A percentile compares a stretch with the other conserved stretches of the same genome.
Evolutionary conservation across 2,329 filamentous ascomycete species (phyloP).

Genomic region (Cladorrhinum sp.): DNA sequence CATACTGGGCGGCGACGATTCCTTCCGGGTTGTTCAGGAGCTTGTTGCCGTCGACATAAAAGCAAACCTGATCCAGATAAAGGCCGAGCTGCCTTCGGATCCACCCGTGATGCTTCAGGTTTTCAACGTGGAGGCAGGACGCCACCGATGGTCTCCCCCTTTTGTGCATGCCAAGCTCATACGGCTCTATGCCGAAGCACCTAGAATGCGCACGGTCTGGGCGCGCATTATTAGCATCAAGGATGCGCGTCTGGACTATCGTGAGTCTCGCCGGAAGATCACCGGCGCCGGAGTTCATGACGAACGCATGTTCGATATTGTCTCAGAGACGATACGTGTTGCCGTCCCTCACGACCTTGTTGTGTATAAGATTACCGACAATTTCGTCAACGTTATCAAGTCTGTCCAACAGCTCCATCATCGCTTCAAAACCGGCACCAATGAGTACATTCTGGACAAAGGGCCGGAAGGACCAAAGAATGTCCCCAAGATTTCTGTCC

Average conservation of each 20-base stretch:
- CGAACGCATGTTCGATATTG: slow-evolving; percentile 80
- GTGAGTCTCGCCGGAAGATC: slow-evolving; percentile 70
- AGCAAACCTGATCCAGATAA: slow-evolving; percentile 78
- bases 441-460: slow-evolving; percentile 86
- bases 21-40: slow-evolving; percentile 49
- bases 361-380: slow-evolving; percentile 89
- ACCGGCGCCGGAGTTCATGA: slow-evolving; percentile 57
- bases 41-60: slow-evolving; percentile 80
- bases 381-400: slow-evolving; percentile 83
- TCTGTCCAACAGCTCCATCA: slow-evolving; percentile 88
- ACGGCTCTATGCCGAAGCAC: slow-evolving; percentile 83
- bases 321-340: slow-evolving; percentile 79
- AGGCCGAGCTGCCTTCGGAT: slow-evolving; percentile 82
- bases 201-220: slow-evolving; percentile 80
- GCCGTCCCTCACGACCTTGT: slow-evolving; percentile 89
- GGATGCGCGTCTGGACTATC: slow-evolving; percentile 72
- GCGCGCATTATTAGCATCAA: slow-evolving; percentile 83
- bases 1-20: slow-evolving; percentile 33
- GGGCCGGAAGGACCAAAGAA: slow-evolving; percentile 79
- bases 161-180: slow-evolving; percentile 75
- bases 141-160: slow-evolving; percentile 82
- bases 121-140: slow-evolving; percentile 76
- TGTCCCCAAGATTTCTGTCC: slow-evolving; percentile 80
- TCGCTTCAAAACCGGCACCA: slow-evolving; percentile 81
- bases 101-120: slow-evolving; percentile 90